Percentiles rank a stretch among this genome's conserved stretches.
phyloP scores from a whole-genome alignment of 2,329 filamentous ascomycete species.

The Fusarium luffae region DNA sequence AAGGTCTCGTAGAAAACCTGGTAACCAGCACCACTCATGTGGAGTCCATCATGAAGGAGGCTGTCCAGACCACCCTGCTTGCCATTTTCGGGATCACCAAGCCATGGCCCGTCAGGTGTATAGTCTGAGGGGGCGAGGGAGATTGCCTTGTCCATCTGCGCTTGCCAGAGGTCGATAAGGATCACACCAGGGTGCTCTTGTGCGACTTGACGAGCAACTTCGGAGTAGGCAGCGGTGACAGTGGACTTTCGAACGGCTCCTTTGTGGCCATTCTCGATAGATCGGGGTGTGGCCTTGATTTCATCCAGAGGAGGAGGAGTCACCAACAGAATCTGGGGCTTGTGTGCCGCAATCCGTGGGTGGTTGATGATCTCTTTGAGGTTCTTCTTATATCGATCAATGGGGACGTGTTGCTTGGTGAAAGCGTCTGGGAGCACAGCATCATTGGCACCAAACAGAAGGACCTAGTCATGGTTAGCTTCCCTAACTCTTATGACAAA shows the following conservation, averaged over 20 bases:
- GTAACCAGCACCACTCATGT: slow-evolving; percentile 66
- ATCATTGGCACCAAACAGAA: slow-evolving; percentile 94
- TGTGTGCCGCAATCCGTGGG: slow-evolving; percentile 74
- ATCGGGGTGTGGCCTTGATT: slow-evolving; percentile 67
- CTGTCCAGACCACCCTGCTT: slow-evolving; percentile 62
- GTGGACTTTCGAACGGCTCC: slow-evolving; percentile 58
- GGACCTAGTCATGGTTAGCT: slow-evolving; percentile 61
- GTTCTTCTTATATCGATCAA: slow-evolving; percentile 81
- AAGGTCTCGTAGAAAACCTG: slow-evolving; percentile 62
- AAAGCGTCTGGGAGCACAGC: slow-evolving; percentile 73
- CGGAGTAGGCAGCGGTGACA: slow-evolving; percentile 67
- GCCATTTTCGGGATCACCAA: slow-evolving; percentile 63
- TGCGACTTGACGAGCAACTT: slow-evolving; percentile 73
- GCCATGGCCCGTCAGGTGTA: slow-evolving; percentile 58
- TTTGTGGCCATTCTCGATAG: slow-evolving; percentile 59
- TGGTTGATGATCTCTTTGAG: slow-evolving; percentile 78
- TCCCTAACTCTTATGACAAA: not conserved
- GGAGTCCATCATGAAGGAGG: slow-evolving; percentile 68
- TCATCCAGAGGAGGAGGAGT: slow-evolving; percentile 87
- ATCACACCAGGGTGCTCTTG: slow-evolving; percentile 73
- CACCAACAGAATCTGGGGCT: slow-evolving; percentile 78
- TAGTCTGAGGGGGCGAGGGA: slow-evolving; percentile 68
- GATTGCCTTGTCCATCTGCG: slow-evolving; percentile 77
- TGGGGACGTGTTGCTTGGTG: slow-evolving; percentile 78
- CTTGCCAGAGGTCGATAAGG: slow-evolving; percentile 82